Conservation (phyloP, 2,329 filamentous ascomycete genomes). For the Trichoderma harzianum region DNA sequence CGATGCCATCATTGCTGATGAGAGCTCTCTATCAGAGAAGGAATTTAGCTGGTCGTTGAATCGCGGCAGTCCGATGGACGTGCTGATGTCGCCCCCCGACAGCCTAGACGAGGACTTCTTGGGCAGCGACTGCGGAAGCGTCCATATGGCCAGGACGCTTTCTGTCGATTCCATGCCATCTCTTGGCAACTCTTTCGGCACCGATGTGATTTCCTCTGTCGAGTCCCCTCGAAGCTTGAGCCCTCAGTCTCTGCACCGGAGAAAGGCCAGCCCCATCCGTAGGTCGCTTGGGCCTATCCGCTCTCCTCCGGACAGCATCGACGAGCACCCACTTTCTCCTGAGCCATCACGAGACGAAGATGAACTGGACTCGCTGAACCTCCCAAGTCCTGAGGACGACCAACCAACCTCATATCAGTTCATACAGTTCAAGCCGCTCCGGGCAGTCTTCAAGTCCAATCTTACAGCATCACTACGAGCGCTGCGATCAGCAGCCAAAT, state of each 20-base stretch:
- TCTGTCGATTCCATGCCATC: slow-evolving; percentile 62
- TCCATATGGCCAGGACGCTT: slow-evolving; percentile 49
- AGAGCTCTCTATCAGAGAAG: slow-evolving; percentile 53
- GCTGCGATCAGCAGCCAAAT: slow-evolving; percentile 60
- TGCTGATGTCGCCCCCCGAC: slow-evolving; percentile 60
- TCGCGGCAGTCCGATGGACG: slow-evolving; percentile 51
- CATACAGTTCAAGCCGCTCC: slow-evolving; percentile 47
- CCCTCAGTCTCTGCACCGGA: slow-evolving; percentile 28
- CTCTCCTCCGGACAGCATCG: slow-evolving; percentile 51
- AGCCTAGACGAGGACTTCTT: slow-evolving; percentile 48
- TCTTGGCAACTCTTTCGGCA: slow-evolving; percentile 52
- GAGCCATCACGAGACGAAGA: slow-evolving; percentile 33
- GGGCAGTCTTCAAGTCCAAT: slow-evolving; percentile 65
- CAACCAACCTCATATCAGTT: slow-evolving; percentile 35
- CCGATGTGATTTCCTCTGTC: slow-evolving; percentile 47
- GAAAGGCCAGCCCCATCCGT: slow-evolving; percentile 41
- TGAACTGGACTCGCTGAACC: slow-evolving; percentile 18
- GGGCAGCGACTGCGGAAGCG: slow-evolving; percentile 47
- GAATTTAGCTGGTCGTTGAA: slow-evolving; percentile 53
- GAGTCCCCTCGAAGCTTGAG: slow-evolving; percentile 46
- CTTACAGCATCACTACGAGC: slow-evolving; percentile 64
- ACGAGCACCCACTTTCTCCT: slow-evolving; percentile 50
- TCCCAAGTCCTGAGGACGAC: slow-evolving; percentile 19
- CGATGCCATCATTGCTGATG: slow-evolving; percentile 53
- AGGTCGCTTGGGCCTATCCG: slow-evolving; percentile 52